These are phyloP conservation scores for Penicillium paneum DNA, from an alignment of 2,329 filamentous ascomycete species.

Conservation along the genomic window DNA sequence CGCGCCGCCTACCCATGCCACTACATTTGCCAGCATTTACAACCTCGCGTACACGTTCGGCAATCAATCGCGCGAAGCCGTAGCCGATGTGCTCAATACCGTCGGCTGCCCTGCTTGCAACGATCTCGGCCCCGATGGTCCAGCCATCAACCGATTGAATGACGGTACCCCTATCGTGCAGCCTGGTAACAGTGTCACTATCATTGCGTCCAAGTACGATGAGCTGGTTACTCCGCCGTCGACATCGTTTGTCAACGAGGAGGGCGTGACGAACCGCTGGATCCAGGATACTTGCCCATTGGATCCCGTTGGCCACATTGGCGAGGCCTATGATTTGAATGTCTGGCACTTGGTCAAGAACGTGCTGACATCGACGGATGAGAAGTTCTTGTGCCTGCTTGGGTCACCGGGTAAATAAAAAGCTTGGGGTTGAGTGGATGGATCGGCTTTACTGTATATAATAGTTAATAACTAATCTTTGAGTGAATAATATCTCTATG, in stretches of 20 bases:
- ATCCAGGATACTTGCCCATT: slow-evolving; percentile 33
- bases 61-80: slow-evolving; percentile 21
- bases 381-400: slow-evolving; percentile 28
- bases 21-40: slow-evolving; percentile 31
- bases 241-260: slow-evolving; percentile 34
- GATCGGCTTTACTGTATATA: not conserved
- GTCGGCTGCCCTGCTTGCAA: slow-evolving; percentile 36
- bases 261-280: slow-evolving; percentile 32
- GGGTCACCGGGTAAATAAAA: slow-evolving; percentile 31
- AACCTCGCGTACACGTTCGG: slow-evolving; percentile 30
- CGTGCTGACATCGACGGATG: slow-evolving; percentile 29
- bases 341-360: slow-evolving; percentile 41
- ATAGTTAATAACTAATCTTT: not conserved
- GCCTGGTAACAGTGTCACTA: slow-evolving; percentile 32
- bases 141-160: slow-evolving; percentile 31
- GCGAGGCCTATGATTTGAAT: slow-evolving; percentile 39
- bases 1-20: slow-evolving; percentile 38
- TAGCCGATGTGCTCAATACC: slow-evolving; percentile 24
- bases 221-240: slow-evolving; percentile 36
- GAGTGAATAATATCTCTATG: not conserved
- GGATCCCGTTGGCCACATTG: slow-evolving; percentile 39
- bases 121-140: slow-evolving; percentile 30
- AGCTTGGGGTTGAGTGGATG: not conserved
- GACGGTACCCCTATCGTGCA: slow-evolving; percentile 36
- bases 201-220: slow-evolving; percentile 34